A percentile compares a stretch with the other conserved stretches of the same genome.
Conservation (phyloP, 306 rosid genomes). For the Vigna reflexopilosa region DNA sequence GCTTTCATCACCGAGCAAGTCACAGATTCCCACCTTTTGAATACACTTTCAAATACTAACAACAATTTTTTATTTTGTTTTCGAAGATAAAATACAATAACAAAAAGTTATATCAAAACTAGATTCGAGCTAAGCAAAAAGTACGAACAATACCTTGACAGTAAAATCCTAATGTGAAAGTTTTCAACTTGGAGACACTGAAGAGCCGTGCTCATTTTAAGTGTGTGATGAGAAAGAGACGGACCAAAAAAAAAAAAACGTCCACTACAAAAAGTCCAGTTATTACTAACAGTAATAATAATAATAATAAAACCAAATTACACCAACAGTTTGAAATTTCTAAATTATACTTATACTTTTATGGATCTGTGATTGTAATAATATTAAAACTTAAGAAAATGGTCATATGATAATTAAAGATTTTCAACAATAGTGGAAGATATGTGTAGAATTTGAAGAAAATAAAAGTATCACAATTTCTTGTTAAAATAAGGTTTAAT, state of each 20-base stretch:
- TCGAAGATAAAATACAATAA: background rate
- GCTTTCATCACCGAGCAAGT: background rate
- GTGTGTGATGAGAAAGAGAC: background rate
- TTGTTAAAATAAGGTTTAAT: too few species aligned
- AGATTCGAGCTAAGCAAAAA: background rate
- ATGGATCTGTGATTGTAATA: too few species aligned
- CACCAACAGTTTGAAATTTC: too few species aligned
- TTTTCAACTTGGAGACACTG: background rate
- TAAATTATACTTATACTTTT: too few species aligned
- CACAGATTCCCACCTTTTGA: background rate
- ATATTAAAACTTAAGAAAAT: too few species aligned
- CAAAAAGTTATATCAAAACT: background rate
- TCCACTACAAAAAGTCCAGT: background rate
- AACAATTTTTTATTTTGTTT: background rate
- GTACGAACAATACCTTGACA: background rate
- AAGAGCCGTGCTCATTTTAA: background rate
- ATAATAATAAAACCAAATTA: too few species aligned
- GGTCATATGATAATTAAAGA: too few species aligned
- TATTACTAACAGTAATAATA: background rate
- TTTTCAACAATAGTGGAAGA: too few species aligned
- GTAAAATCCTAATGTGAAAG: background rate
- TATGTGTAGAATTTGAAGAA: too few species aligned
- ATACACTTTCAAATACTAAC: background rate
- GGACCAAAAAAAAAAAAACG: background rate
- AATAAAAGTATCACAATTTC: too few species aligned